A percentile compares a stretch with the other conserved stretches of the same genome.
Conservation (phyloP, 1,284 basidiomycete species). For the Sanghuangporus sanghuang region DNA sequence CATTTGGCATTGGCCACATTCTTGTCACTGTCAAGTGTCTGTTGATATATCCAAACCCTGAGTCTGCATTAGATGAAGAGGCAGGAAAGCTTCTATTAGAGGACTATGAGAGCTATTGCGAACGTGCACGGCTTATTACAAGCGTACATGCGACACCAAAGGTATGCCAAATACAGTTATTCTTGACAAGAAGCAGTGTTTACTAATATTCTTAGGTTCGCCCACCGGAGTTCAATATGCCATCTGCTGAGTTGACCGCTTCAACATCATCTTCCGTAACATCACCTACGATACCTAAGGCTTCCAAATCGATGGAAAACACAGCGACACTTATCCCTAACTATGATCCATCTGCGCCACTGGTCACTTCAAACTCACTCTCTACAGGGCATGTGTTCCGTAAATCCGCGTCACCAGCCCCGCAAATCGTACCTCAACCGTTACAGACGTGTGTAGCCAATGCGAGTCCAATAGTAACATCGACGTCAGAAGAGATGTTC, state of each 20-base stretch:
- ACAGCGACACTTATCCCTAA: conserved; percentile 22
- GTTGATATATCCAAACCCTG: conserved; percentile 93
- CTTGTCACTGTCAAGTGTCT: conserved; percentile 91
- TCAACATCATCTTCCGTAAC: conserved; percentile 19
- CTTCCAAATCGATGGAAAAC: conserved; percentile 19
- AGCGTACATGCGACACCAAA: conserved; percentile 77
- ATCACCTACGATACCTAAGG: conserved; percentile 22
- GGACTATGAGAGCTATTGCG: conserved; percentile 82
- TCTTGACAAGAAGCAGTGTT: neutral
- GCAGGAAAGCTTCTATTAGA: conserved; percentile 88
- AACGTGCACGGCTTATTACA: conserved; percentile 78
- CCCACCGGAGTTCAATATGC: conserved; percentile 63
- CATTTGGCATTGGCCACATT: conserved; percentile 89
- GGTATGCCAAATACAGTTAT: conserved; percentile 22
- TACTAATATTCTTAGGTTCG: conserved; percentile 34
- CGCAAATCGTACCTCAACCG: conserved; percentile 10
- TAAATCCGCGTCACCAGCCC: conserved; percentile 9
- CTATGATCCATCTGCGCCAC: conserved; percentile 22
- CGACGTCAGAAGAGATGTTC: conserved; percentile 8
- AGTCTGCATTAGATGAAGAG: conserved; percentile 92
- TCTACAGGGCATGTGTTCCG: conserved; percentile 19
- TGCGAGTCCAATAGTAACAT: neutral
- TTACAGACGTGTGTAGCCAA: conserved; percentile 11
- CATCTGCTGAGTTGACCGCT: conserved; percentile 29
- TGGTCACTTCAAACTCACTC: conserved; percentile 4